These are phyloP conservation scores for Xylaria sp. DNA, from an alignment of 2,329 filamentous ascomycete species.

Conservation along the genomic window DNA sequence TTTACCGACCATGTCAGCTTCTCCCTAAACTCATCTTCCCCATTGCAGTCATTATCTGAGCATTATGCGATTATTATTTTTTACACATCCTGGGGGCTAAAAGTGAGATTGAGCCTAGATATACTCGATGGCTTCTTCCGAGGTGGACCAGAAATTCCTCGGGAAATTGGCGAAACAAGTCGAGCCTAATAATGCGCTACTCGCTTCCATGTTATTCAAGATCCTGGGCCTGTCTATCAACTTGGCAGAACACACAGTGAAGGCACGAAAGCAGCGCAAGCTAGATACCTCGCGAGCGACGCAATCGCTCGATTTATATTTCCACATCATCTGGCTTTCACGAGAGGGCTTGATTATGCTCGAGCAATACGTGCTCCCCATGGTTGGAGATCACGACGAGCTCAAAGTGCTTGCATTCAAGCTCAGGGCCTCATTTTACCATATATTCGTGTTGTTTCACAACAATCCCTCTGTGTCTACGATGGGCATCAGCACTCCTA, in stretches of 20 bases:
- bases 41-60: not conserved
- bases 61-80: not conserved
- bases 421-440: conserved; percentile 91
- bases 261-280: conserved; percentile 83
- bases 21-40: not conserved
- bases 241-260: conserved; percentile 83
- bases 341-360: conserved; percentile 90
- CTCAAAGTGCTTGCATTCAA: conserved; percentile 92
- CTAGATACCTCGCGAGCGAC: conserved; percentile 83
- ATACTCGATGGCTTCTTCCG: conserved; percentile 85
- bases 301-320: conserved; percentile 82
- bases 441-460: conserved; percentile 96
- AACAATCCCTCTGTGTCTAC: conserved; percentile 83
- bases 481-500: conserved; percentile 63
- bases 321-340: conserved; percentile 94
- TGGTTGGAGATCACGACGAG: conserved; percentile 81
- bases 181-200: conserved; percentile 78
- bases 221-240: conserved; percentile 91
- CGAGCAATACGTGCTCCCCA: conserved; percentile 87
- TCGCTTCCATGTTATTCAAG: conserved; percentile 87
- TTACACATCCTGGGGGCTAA: not conserved
- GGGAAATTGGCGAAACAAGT: conserved; percentile 87
- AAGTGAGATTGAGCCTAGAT: not conserved
- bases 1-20: not conserved
- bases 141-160: conserved; percentile 97